phyloP scores from a whole-genome alignment of 2,329 filamentous ascomycete genomes.

The Thermoascus crustaceus region DNA sequence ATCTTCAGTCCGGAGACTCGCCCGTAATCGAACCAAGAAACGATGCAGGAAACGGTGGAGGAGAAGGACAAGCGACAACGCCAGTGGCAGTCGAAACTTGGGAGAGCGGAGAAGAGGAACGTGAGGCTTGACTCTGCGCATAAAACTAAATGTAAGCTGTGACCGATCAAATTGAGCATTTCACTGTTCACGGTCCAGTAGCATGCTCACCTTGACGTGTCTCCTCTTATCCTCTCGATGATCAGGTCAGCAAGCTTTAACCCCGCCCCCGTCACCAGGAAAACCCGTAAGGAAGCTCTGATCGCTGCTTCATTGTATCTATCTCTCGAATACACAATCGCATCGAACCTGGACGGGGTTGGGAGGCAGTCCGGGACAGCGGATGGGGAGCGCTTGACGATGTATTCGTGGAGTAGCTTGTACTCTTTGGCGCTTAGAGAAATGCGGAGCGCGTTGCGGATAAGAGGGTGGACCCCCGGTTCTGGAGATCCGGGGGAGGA shows the following conservation, averaged over 20 bases:
- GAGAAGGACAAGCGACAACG: constrained; percentile 75
- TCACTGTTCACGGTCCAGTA: too few relatives aligned
- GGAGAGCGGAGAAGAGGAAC: constrained; percentile 47
- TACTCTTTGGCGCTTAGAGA: constrained; percentile 80
- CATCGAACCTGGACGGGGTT: constrained; percentile 44
- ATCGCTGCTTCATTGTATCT: constrained; percentile 64
- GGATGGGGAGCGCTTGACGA: constrained; percentile 61
- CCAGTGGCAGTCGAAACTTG: constrained; percentile 69
- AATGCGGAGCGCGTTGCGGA: constrained; percentile 80
- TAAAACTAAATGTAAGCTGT: constrained; percentile 1
- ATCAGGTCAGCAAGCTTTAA: constrained; percentile 57
- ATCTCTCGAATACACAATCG: constrained; percentile 45
- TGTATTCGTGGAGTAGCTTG: constrained; percentile 70
- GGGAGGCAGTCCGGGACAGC: constrained; percentile 48
- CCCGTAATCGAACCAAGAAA: constrained; percentile 73
- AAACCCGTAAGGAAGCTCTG: constrained; percentile 62
- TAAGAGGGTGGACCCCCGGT: constrained; percentile 54
- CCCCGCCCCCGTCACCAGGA: constrained; percentile 54
- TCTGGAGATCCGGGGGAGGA: constrained; percentile 1
- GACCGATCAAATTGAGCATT: constrained; percentile 6
- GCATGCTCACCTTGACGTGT: constrained; percentile 18
- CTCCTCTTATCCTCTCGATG: constrained; percentile 17
- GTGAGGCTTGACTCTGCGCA: constrained; percentile 27
- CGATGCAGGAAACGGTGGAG: constrained; percentile 84
- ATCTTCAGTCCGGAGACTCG: constrained; percentile 69